These are phyloP conservation scores for Toxoplasma gondii DNA, from an alignment of 169 alveolate species.

Conservation along the genomic window DNA sequence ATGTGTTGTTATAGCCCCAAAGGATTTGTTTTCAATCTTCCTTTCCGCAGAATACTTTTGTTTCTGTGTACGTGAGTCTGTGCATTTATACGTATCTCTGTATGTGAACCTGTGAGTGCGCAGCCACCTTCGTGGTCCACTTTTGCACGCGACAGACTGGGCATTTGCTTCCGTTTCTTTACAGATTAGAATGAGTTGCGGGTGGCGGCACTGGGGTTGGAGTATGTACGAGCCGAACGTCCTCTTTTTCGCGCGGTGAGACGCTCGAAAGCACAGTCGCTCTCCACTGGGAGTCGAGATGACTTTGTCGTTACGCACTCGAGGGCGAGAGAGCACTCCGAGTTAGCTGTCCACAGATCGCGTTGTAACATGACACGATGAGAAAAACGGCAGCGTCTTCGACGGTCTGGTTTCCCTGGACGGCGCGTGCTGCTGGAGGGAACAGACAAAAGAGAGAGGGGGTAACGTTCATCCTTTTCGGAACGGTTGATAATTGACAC, in stretches of 20 bases:
- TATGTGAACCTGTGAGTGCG: no score
- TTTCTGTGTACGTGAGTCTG: background rate
- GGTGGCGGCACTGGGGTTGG: constrained; percentile 42
- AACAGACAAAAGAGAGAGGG: no score
- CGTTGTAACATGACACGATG: no score
- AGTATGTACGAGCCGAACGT: constrained; percentile 31
- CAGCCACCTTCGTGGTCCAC: no score
- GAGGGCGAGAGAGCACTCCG: no score
- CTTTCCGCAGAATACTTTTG: background rate
- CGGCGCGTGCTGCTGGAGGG: no score
- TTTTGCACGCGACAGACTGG: no score
- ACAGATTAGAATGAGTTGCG: constrained; percentile 27
- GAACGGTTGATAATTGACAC: no score
- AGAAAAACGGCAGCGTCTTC: no score
- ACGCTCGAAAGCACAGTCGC: background rate
- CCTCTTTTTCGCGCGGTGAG: constrained; percentile 18
- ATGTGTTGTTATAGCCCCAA: background rate
- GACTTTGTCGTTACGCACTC: background rate
- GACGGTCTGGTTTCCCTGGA: no score
- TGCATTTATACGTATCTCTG: background rate
- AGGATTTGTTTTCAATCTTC: background rate
- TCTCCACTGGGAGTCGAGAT: background rate
- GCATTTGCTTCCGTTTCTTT: background rate
- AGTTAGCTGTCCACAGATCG: no score
- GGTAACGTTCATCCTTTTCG: no score